Evolutionary conservation across 495 filamentous ascomycete genomes (phyloP).

Genomic region (Penicillium egyptiacum): DNA sequence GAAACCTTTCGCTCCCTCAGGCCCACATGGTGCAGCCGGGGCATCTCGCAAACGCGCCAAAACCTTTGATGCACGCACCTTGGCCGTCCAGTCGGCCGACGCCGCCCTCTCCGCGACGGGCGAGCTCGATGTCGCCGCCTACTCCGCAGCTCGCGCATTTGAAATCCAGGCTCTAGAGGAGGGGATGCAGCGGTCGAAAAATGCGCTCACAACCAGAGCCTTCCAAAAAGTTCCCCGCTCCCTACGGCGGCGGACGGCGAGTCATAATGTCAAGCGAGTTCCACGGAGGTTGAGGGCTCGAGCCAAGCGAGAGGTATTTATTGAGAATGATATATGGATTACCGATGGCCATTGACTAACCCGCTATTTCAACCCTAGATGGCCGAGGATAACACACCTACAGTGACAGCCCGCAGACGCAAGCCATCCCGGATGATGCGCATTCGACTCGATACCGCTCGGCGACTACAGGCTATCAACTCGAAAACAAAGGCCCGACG

Average conservation of each 20-base stretch:
- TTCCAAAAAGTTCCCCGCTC: constrained; percentile 88
- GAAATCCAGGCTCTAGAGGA: constrained; percentile 83
- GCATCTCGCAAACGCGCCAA: constrained; percentile 62
- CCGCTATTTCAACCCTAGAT: constrained; percentile 47
- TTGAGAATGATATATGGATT: neutral
- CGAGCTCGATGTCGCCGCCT: constrained; percentile 76
- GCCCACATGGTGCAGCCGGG: constrained; percentile 24
- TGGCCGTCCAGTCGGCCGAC: constrained; percentile 69
- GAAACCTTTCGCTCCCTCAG: constrained; percentile 25
- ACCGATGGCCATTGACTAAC: neutral
- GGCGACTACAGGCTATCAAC: constrained; percentile 65
- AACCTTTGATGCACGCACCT: constrained; percentile 64
- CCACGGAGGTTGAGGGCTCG: constrained; percentile 71
- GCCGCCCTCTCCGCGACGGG: constrained; percentile 72
- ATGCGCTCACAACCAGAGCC: constrained; percentile 65
- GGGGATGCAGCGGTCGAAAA: constrained; percentile 72
- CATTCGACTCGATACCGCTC: constrained; percentile 79
- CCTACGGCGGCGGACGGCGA: constrained; percentile 82
- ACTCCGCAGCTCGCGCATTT: constrained; percentile 77
- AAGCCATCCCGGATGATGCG: constrained; percentile 69
- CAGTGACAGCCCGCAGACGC: constrained; percentile 66
- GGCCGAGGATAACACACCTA: constrained; percentile 89
- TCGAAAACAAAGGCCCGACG: constrained; percentile 53
- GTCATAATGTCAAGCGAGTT: constrained; percentile 92
- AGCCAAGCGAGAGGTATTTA: constrained; percentile 66